A percentile compares a stretch with the other conserved stretches of the same genome.
These are phyloP conservation scores for Condylostoma magnum DNA, from an alignment of 169 alveolate genomes.

Conservation along the genomic window DNA sequence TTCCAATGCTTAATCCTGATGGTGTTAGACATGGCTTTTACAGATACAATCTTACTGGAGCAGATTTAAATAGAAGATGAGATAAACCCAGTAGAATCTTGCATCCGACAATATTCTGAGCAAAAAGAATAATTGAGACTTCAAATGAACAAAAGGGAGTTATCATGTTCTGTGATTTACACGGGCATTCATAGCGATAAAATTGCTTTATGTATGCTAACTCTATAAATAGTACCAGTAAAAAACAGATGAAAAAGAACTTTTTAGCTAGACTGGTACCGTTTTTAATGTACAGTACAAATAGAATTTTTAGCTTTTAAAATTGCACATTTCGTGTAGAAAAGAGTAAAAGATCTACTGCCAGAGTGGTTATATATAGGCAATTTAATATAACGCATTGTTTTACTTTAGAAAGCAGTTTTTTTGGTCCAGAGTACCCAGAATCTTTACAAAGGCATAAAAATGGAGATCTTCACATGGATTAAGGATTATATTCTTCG, in stretches of 20 bases:
- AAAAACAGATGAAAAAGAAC: slow-evolving; percentile 23
- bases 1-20: slow-evolving; percentile 91
- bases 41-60: slow-evolving; percentile 81
- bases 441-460: neutral
- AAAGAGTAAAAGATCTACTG: slow-evolving; percentile 40
- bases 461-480: too few relatives aligned
- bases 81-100: slow-evolving; percentile 60
- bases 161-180: slow-evolving; percentile 86
- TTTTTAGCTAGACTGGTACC: slow-evolving; percentile 33
- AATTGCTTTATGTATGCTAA: slow-evolving; percentile 83
- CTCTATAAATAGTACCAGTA: neutral
- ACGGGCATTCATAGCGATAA: slow-evolving; percentile 89
- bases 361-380: slow-evolving; percentile 48
- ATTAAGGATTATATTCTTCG: too few relatives aligned
- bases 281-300: neutral
- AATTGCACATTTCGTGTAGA: slow-evolving; percentile 40
- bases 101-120: slow-evolving; percentile 78
- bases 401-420: slow-evolving; percentile 51
- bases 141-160: slow-evolving; percentile 70
- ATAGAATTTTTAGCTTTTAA: slow-evolving; percentile 30
- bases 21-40: slow-evolving; percentile 89
- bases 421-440: slow-evolving; percentile 41
- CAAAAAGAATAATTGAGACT: slow-evolving; percentile 61
- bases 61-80: slow-evolving; percentile 83
- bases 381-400: slow-evolving; percentile 39